Percentiles rank a stretch among this genome's conserved stretches.
Evolutionary conservation across 2,329 filamentous ascomycete genomes (phyloP).

Genomic region (Lachnellula occidentalis): DNA sequence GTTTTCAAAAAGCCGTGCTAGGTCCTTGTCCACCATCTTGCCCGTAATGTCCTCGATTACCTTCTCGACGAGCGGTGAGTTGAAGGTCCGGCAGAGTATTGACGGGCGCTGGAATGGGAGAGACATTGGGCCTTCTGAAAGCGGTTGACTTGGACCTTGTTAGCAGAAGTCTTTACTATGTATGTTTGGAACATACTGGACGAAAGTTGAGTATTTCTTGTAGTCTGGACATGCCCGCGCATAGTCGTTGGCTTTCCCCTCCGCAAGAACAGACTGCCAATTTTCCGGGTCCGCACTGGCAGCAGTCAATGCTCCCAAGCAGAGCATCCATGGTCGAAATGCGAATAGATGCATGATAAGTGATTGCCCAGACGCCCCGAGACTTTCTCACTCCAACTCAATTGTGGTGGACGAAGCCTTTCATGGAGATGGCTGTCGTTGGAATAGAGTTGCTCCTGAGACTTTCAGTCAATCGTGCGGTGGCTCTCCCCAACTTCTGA

Average conservation of each 20-base stretch:
- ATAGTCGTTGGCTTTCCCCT: constrained; percentile 10
- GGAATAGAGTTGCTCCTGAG: neutral
- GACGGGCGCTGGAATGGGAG: constrained; percentile 85
- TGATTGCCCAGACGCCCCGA: neutral
- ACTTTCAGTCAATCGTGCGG: neutral
- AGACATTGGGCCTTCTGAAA: constrained; percentile 70
- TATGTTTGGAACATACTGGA: constrained; percentile 19
- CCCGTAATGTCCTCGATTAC: constrained; percentile 79
- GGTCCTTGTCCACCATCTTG: constrained; percentile 76
- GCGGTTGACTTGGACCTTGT: constrained; percentile 55
- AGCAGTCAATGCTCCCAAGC: constrained; percentile 5
- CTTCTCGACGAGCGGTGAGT: constrained; percentile 77
- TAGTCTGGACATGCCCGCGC: constrained; percentile 31
- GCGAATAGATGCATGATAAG: neutral
- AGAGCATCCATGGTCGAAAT: constrained; percentile 15
- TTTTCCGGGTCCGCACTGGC: constrained; percentile 1
- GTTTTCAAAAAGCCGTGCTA: constrained; percentile 91
- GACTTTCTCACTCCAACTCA: neutral
- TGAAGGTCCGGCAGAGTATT: constrained; percentile 79
- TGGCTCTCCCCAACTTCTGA: neutral
- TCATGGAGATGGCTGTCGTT: neutral
- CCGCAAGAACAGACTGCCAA: constrained; percentile 5
- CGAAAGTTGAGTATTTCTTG: constrained; percentile 29
- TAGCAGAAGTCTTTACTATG: constrained; percentile 4
- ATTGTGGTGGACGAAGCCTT: neutral